Evolutionary conservation across 192 early-diverging fungal genomes (phyloP), one percentile per base, ranked within the genome.

Genomic region (Gryganskiella cystojenkinii): DNA sequence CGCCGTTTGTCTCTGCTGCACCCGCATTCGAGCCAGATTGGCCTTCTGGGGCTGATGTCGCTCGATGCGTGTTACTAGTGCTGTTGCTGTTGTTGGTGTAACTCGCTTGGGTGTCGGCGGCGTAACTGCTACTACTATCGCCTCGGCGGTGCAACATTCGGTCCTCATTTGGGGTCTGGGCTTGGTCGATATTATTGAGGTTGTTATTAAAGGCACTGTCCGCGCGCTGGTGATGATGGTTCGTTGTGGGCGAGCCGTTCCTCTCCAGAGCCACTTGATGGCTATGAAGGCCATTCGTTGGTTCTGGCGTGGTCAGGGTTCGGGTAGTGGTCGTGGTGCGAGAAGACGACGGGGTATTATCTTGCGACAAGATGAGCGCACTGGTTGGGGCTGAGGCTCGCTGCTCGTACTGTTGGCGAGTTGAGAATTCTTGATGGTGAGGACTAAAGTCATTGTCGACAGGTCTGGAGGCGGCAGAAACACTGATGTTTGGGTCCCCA

Each of bases 331-430:
- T 76, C 14, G 74, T 78, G 13, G 66, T 78, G 42, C 74, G 74
- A 14, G 74, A 78, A 3, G 74, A 78, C 42, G 74, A 78, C 31
- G 74, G 74, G 74, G 74, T 78, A 69, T 78, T 78, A 69, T 78
- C 74, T 69, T 78, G 53, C 13, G 74, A 54, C 43, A 78, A 60
- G 74, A 78, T 78, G 74, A 78, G 67, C 60, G 74, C 65, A 59
- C 67, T 69, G 40, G 68, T 61, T 15, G 66, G 74, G 19, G 47
- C 56, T 17, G 55, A 40, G 35, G 54, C 30, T 2, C 69, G 43
- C 60, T 75, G 64, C 14, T 49, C 71, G 51, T 57, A 15, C 3
- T 67, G n/a, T 9, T 58, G 62, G 19, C 49, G 46, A 6, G 5
- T 4, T 6, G 43, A 44, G 13, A 54, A n/a, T 3, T 37, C 50